Conservation (phyloP, 148 eudicot genomes). For the Nepenthes mirabilis region DNA sequence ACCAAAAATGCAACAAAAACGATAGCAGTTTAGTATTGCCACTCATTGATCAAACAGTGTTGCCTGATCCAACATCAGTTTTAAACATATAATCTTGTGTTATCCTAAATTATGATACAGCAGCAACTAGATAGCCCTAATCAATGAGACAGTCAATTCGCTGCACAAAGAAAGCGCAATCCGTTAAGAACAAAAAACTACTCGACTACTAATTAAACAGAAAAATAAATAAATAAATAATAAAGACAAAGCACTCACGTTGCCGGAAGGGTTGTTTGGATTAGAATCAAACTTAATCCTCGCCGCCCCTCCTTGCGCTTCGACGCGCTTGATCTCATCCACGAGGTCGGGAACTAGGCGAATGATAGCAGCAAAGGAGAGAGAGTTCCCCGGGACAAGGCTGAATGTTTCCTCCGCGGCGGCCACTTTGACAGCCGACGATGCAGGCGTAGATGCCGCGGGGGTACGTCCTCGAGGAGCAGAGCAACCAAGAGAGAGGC, state of each 20-base stretch:
- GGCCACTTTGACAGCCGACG: conserved; percentile 6
- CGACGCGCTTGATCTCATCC: conserved; percentile 76
- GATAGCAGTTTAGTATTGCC: no score
- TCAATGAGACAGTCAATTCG: no score
- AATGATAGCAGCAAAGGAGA: conserved; percentile 61
- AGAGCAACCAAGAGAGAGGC: conserved; percentile 28
- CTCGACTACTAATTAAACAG: not conserved
- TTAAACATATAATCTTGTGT: no score
- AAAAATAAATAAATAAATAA: not conserved
- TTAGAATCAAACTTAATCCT: conserved; percentile 67
- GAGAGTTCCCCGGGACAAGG: conserved; percentile 36
- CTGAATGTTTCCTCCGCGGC: conserved; percentile 57
- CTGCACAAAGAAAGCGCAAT: no score
- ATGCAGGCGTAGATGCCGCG: conserved; percentile 12
- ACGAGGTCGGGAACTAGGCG: conserved; percentile 68
- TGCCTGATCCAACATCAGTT: no score
- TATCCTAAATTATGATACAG: no score
- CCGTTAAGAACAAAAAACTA: not conserved
- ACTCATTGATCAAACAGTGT: no score
- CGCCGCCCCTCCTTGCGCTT: conserved; percentile 52
- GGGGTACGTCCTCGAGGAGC: conserved; percentile 23
- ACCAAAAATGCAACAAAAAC: no score
- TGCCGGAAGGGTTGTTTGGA: conserved; percentile 48
- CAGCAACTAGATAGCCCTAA: no score
- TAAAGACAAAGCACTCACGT: conserved; percentile 33